Conservation (phyloP, 2,329 filamentous ascomycete genomes). For the Pyricularia sp. region DNA sequence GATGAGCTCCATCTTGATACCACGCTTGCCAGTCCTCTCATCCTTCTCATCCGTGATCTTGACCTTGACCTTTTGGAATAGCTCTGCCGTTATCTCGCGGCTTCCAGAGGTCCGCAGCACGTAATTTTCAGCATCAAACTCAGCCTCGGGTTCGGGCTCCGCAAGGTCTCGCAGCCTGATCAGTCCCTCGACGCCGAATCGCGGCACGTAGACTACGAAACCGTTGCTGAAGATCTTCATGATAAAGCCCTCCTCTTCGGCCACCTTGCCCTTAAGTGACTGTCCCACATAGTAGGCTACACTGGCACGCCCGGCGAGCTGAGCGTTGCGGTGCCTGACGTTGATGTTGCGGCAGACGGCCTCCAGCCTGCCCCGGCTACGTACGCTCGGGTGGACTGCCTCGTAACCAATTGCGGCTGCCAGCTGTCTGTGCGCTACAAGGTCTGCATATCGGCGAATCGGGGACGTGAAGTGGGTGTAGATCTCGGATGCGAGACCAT, state of each 20-base stretch:
- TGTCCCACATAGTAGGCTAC: slow-evolving; percentile 98
- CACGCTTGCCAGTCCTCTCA: slow-evolving; percentile 90
- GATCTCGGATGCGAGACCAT: slow-evolving; percentile 90
- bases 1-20: slow-evolving; percentile 67
- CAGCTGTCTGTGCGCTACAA: slow-evolving; percentile 78
- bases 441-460: slow-evolving; percentile 94
- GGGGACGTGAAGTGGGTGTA: slow-evolving; percentile 99
- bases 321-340: slow-evolving; percentile 90
- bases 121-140: slow-evolving; percentile 82
- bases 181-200: slow-evolving; percentile 90
- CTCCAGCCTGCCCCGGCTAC: slow-evolving; percentile 77
- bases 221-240: slow-evolving; percentile 98
- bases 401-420: slow-evolving; percentile 90
- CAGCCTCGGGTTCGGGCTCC: slow-evolving; percentile 66
- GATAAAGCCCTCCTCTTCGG: slow-evolving; percentile 85
- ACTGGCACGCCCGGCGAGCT: slow-evolving; percentile 86
- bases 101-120: slow-evolving; percentile 53
- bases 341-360: slow-evolving; percentile 98
- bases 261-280: slow-evolving; percentile 68
- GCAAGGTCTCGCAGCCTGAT: slow-evolving; percentile 80
- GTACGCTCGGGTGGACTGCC: slow-evolving; percentile 69
- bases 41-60: slow-evolving; percentile 89
- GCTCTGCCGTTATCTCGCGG: slow-evolving; percentile 54
- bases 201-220: slow-evolving; percentile 89
- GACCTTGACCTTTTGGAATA: slow-evolving; percentile 89